Conservation (phyloP, 2,329 filamentous ascomycete species). For the Fusarium paranaense region DNA sequence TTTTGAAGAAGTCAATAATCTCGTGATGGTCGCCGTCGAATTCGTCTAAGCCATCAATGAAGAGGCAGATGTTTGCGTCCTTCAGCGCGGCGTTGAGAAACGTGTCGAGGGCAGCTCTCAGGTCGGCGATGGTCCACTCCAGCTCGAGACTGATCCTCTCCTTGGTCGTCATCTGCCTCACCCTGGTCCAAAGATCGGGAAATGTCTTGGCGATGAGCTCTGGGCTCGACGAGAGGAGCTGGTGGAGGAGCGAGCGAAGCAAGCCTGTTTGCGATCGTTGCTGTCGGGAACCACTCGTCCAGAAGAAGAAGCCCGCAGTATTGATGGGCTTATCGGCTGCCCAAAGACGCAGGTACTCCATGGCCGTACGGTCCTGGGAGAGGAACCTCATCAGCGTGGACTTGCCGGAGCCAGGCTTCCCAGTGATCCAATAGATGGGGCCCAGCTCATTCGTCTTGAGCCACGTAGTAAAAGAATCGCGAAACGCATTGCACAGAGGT, state of each 20-base stretch:
- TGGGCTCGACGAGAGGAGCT: conserved; percentile 45
- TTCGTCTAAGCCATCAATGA: conserved; percentile 51
- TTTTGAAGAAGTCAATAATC: conserved; percentile 46
- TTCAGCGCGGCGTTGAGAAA: conserved; percentile 38
- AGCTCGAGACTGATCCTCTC: conserved; percentile 45
- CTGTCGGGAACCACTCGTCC: conserved; percentile 54
- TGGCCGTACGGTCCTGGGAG: conserved; percentile 35
- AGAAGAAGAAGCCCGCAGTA: conserved; percentile 58
- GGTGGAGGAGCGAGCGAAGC: conserved; percentile 51
- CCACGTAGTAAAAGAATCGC: conserved; percentile 44
- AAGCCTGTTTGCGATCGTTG: conserved; percentile 53
- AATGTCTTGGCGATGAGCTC: conserved; percentile 42
- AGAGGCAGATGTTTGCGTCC: conserved; percentile 41
- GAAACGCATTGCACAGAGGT: conserved; percentile 4
- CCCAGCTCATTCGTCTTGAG: conserved; percentile 34
- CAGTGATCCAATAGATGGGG: conserved; percentile 52
- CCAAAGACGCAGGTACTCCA: conserved; percentile 43
- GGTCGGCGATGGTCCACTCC: conserved; percentile 48
- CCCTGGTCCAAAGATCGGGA: conserved; percentile 45
- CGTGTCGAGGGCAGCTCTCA: conserved; percentile 40
- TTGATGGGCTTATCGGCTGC: conserved; percentile 39
- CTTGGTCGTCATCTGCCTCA: conserved; percentile 45
- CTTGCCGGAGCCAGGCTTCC: conserved; percentile 60
- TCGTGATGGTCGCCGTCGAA: conserved; percentile 47
- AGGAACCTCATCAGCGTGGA: conserved; percentile 58